phyloP scores from a whole-genome alignment of 2,329 filamentous ascomycete species.

The Xylariaceae sp. region DNA sequence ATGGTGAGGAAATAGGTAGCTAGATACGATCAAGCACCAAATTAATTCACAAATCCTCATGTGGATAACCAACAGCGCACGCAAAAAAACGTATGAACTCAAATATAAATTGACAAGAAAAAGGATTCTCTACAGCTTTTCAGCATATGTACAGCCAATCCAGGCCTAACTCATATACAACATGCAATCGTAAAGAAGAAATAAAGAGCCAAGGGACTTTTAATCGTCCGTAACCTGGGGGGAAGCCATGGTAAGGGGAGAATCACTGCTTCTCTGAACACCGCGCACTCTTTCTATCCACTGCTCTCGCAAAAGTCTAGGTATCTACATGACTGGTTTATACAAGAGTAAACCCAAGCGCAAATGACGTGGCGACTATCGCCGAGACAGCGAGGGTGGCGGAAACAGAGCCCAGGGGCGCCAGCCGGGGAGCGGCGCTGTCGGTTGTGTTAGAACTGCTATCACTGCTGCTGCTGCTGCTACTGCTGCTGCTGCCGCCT shows the following conservation, averaged over 20 bases:
- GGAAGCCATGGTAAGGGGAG: constrained; percentile 19
- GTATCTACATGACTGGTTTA: constrained; percentile 11
- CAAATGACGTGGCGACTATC: constrained; percentile 19
- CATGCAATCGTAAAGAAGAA: constrained; percentile 11
- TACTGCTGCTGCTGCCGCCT: constrained; percentile 1
- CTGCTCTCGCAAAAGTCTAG: constrained; percentile 10
- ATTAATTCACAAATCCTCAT: too few relatives aligned
- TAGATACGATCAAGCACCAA: too few relatives aligned
- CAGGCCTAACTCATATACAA: constrained; percentile 16
- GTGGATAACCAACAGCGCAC: not conserved
- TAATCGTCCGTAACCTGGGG: constrained; percentile 9
- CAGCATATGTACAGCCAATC: constrained; percentile 20
- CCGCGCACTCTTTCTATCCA: constrained; percentile 16
- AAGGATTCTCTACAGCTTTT: constrained; percentile 4
- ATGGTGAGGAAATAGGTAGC: too few relatives aligned
- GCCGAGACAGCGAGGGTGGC: constrained; percentile 15
- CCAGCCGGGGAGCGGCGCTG: constrained; percentile 17
- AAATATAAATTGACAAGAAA: not conserved
- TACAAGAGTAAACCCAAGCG: constrained; percentile 17
- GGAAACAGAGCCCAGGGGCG: constrained; percentile 13
- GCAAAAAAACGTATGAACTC: not conserved
- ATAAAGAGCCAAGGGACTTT: constrained; percentile 3
- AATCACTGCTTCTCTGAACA: constrained; percentile 20
- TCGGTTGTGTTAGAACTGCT: constrained; percentile 5
- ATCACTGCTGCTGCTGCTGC: not conserved